Conservation (phyloP, 371 early-diverging fungal genomes). For the Apophysomyces ossiformis region DNA sequence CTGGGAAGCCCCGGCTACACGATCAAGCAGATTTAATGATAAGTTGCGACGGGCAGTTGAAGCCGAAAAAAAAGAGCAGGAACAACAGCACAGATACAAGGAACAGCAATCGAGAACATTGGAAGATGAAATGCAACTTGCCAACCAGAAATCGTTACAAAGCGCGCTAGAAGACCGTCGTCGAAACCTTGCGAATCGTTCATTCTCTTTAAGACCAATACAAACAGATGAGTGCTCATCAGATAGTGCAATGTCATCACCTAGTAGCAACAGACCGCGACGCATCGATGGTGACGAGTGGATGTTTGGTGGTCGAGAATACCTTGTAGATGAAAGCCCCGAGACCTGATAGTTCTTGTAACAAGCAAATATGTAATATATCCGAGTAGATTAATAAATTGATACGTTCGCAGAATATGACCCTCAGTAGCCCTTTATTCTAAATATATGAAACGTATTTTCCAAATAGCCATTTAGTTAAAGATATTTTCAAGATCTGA, state of each 20-base stretch:
- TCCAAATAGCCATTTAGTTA: background rate
- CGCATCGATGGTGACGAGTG: slow-evolving; percentile 24
- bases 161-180: slow-evolving; percentile 10
- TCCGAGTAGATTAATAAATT: background rate
- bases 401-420: background rate
- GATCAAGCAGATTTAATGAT: slow-evolving; percentile 14
- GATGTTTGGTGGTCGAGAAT: slow-evolving; percentile 22
- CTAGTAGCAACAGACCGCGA: background rate
- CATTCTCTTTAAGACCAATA: slow-evolving; percentile 15
- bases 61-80: slow-evolving; percentile 18
- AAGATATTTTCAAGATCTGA: no score
- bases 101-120: background rate
- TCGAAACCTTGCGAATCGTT: background rate
- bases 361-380: background rate
- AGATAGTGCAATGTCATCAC: background rate
- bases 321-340: slow-evolving; percentile 14
- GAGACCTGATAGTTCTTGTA: background rate
- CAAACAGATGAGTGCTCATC: background rate
- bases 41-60: slow-evolving; percentile 16
- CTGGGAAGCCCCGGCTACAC: slow-evolving; percentile 4
- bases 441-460: background rate
- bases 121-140: slow-evolving; percentile 16
- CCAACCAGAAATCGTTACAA: slow-evolving; percentile 7
- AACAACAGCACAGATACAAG: slow-evolving; percentile 7
- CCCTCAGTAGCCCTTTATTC: background rate